phyloP scores from a whole-genome alignment of 2,329 filamentous ascomycete genomes.

The Verticillium nubilum region DNA sequence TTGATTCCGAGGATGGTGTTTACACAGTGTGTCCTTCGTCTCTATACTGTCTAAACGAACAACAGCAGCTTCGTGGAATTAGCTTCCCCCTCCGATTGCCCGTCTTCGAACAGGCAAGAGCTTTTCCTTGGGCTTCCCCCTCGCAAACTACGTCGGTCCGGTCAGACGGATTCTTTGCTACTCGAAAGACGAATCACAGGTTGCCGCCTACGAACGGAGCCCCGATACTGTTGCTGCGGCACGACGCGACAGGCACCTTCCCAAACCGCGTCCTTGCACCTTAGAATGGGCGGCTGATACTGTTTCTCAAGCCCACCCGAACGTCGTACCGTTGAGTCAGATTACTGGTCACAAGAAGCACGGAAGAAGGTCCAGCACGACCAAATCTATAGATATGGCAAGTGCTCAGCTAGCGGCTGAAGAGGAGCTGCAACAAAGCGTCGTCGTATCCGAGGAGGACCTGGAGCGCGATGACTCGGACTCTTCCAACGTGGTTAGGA shows the following conservation, averaged over 20 bases:
- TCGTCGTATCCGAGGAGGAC: conserved; percentile 43
- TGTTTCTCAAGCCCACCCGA: neutral
- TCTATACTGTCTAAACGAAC: neutral
- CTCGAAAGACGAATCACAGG: neutral
- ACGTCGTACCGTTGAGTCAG: conserved; percentile 11
- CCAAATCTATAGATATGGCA: conserved; percentile 27
- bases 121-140: neutral
- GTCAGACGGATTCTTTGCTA: neutral
- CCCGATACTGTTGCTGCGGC: neutral
- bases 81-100: neutral
- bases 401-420: conserved; percentile 47
- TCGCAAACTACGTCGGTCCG: neutral
- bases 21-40: neutral
- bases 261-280: neutral
- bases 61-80: neutral
- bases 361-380: neutral
- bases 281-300: neutral
- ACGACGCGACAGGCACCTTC: neutral
- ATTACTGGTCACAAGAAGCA: neutral
- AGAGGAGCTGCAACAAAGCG: conserved; percentile 53
- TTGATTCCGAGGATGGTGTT: neutral
- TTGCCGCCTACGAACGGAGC: neutral
- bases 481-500: conserved; percentile 12
- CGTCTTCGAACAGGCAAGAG: neutral
- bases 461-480: conserved; percentile 33